Base-by-base conservation (phyloP, 495 filamentous ascomycete species). In the Immersiella caudata region DNA sequence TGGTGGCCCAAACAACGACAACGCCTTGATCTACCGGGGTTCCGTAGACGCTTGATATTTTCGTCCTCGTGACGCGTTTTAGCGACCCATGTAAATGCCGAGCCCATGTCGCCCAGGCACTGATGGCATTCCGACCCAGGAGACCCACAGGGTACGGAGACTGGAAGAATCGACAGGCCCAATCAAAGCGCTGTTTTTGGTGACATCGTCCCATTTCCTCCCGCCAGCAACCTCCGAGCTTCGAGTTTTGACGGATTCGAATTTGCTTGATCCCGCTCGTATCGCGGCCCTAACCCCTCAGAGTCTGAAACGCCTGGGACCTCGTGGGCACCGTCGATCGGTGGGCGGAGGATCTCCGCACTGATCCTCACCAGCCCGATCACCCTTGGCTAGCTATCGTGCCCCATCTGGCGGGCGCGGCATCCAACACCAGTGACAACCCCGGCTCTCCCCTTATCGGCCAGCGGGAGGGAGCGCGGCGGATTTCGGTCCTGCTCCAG, bases 11-110 rank as follows among this genome's bases (percentile, higher is more conserved):
- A 46, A 46, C 40, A 46, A 46, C 40, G 40, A 67, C 65, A 69
- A 66, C 70, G 64, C 64, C 58, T 36, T 54, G 46, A 64, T 33
- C 4, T 3, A 33, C 55, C 52, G 16, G 58, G 68, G 63, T 50
- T 24, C 65, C 51, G 36, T 66, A 55, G 66, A 66, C 52, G 16
- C 58, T 61, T 54, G 58, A 70, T 58, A 67, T 63, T 73, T 70
- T 40, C 60, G 73, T 64, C 73, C 73, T 70, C 73, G 73, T 75
- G 73, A 75, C 66, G 59, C 54, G 29, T 18, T 64, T 60, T 68
- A 63, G 64, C 54, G 49, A 50, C 61, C 61, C 25, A 25, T 35
- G 58, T 52, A 65, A 67, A 60, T 62, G 51, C 69, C 65, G 67
- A 66, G 62, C 50, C 21, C 61, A 63, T 63, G 21, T 64, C 52